Conservation (phyloP, 257 asterid genomes). For the Nyctanthes arbortristis region DNA sequence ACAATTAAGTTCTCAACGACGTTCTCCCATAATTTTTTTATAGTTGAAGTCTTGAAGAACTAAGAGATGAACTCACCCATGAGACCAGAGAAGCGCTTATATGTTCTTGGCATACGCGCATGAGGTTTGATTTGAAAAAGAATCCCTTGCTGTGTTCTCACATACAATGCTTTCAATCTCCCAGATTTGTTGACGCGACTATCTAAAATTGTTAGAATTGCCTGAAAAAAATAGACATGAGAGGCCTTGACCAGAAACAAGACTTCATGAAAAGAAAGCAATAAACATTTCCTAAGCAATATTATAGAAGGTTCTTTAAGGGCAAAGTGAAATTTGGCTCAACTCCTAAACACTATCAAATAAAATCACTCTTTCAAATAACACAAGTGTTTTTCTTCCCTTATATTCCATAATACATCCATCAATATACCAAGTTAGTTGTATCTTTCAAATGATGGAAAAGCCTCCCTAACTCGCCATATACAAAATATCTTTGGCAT, state of each 20-base stretch:
- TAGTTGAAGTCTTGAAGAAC: not conserved
- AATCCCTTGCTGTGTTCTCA: conserved; percentile 72
- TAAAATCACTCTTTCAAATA: not conserved
- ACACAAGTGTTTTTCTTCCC: not conserved
- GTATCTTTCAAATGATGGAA: not conserved
- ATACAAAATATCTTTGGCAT: too few species aligned
- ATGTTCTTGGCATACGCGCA: conserved; percentile 90
- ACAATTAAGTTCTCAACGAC: not conserved
- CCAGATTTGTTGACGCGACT: conserved; percentile 81
- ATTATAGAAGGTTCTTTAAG: not conserved
- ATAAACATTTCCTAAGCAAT: not conserved
- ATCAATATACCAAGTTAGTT: not conserved
- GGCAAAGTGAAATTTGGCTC: not conserved
- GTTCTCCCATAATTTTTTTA: not conserved
- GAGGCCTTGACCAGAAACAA: conserved; percentile 5
- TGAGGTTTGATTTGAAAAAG: conserved; percentile 80
- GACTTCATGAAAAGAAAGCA: not conserved
- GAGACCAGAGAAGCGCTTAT: conserved; percentile 75
- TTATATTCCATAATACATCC: not conserved
- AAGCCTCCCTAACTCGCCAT: not conserved
- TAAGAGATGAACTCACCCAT: conserved; percentile 59
- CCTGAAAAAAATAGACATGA: conserved; percentile 40
- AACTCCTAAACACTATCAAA: not conserved
- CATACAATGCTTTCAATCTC: conserved; percentile 75
- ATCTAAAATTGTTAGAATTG: conserved; percentile 75